Percentiles rank a stretch among this genome's conserved stretches.
These are phyloP conservation scores for Nepenthes gracilis DNA, from an alignment of 148 eudicot species.

Conservation along the genomic window DNA sequence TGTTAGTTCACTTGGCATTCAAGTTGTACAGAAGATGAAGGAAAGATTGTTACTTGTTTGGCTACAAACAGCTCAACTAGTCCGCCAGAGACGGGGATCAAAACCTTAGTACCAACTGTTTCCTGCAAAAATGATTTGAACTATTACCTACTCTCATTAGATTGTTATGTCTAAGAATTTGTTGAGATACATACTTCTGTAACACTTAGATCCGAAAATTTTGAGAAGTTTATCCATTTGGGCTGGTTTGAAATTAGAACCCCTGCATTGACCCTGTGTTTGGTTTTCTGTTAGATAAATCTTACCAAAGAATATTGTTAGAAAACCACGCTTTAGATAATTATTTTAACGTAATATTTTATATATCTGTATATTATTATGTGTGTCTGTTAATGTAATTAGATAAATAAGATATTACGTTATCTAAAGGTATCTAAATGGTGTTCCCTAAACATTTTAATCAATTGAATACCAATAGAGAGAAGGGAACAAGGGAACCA, in stretches of 20 bases:
- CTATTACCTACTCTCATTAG: background rate
- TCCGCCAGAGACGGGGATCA: slow-evolving; percentile 71
- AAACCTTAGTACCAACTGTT: slow-evolving; percentile 49
- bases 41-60: slow-evolving; percentile 40
- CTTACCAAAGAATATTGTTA: no score
- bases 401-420: no score
- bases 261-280: slow-evolving; percentile 57
- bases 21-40: background rate
- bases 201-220: slow-evolving; percentile 28
- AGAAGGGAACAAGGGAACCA: background rate
- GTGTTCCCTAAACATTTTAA: background rate
- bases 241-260: slow-evolving; percentile 56
- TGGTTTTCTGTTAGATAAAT: background rate
- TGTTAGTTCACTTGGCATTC: no score
- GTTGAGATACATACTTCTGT: slow-evolving; percentile 22
- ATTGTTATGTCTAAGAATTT: no score
- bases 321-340: no score
- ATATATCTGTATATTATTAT: no score
- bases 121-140: slow-evolving; percentile 28
- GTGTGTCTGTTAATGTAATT: no score
- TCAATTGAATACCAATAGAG: background rate
- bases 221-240: slow-evolving; percentile 68
- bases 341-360: no score
- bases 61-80: slow-evolving; percentile 67
- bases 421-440: no score